phyloP scores from a whole-genome alignment of 1,284 basidiomycete species.

The Marasmius tenuissimus region DNA sequence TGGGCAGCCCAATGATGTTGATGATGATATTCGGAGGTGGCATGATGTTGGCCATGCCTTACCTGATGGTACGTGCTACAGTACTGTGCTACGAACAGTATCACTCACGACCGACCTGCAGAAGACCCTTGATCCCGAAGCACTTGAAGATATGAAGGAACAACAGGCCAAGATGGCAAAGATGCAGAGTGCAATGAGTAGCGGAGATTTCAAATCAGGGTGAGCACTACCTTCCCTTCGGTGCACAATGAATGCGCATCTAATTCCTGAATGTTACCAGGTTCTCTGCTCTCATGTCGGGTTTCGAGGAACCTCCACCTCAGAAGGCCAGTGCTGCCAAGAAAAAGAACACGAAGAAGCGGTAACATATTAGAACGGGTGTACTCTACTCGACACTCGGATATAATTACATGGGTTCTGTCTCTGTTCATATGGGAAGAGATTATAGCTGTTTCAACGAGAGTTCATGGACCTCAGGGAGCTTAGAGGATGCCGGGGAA shows the following conservation, averaged over 20 bases:
- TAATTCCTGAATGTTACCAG: conserved; percentile 24
- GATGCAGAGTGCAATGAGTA: conserved; percentile 59
- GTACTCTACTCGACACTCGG: not conserved
- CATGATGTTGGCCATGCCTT: conserved; percentile 80
- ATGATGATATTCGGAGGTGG: conserved; percentile 73
- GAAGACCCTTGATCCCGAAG: conserved; percentile 81
- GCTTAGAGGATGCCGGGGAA: conserved; percentile 10
- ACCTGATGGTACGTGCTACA: conserved; percentile 61
- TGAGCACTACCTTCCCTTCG: conserved; percentile 23
- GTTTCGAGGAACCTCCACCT: conserved; percentile 19
- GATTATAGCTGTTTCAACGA: not conserved
- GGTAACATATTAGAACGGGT: not conserved
- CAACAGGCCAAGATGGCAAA: conserved; percentile 63
- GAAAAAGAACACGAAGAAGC: conserved; percentile 9
- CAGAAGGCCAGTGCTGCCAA: conserved; percentile 9
- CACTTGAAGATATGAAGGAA: conserved; percentile 68
- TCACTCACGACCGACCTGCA: conserved; percentile 25
- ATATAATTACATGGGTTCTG: not conserved
- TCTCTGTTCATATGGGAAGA: not conserved
- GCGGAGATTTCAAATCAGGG: conserved; percentile 60
- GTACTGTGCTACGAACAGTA: not conserved
- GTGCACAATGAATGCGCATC: conserved; percentile 12
- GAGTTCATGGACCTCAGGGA: not conserved
- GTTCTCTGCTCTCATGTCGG: conserved; percentile 36
- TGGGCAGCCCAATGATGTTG: conserved; percentile 87